Base-by-base conservation (phyloP, 208 protist genomes). In the Leishmania major region DNA sequence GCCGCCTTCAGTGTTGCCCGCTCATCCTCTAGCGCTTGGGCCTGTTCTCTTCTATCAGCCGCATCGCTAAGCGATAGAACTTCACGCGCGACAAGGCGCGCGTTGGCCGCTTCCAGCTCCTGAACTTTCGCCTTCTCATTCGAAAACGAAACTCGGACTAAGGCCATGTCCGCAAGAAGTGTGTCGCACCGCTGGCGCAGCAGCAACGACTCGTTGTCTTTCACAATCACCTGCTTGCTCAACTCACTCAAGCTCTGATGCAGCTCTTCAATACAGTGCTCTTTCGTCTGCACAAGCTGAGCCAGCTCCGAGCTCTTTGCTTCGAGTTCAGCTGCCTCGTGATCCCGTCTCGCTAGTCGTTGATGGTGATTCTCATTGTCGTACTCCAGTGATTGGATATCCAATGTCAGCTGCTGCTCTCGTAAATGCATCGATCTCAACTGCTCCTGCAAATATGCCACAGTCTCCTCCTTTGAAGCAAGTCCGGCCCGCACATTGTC, bases 351-450 rank as follows among this genome's bases (percentile, higher is more conserved):
- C 6, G 94, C 83, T 67, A 96, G 69, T 28, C 90, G 87, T 17
- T 93, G 89, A 76, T 97, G 92, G 3, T 95, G 85, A 51, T 92
- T 89, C 37, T 88, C 86, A 69, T 95, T 96, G 74, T 96, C 91
- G 73, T 95, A 95, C 71, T 96, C 94, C 71, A 93, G 93, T 19
- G 91, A 84, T 67, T 97, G 94, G 40, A 95, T 74, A 84, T 97
- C 92, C 15, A 97, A 75, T 28, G 90, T 85, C 45, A 96, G 84
- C 70, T 97, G 94, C 72, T 97, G 93, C 80, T 97, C 94, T 35
- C 88, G 88, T 66, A 91, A 83, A 71, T 95, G 91, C 28, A 97
- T 80, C 19, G 87, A 83, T 70, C 84, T 85, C 70, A 95, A 28
- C 75, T 97, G 94, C 77, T 96, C 92, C 73, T 95, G 94, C 4